Evolutionary conservation across 129 eudicot species (phyloP).

Genomic region (Pseudognaphalium luteoalbum): DNA sequence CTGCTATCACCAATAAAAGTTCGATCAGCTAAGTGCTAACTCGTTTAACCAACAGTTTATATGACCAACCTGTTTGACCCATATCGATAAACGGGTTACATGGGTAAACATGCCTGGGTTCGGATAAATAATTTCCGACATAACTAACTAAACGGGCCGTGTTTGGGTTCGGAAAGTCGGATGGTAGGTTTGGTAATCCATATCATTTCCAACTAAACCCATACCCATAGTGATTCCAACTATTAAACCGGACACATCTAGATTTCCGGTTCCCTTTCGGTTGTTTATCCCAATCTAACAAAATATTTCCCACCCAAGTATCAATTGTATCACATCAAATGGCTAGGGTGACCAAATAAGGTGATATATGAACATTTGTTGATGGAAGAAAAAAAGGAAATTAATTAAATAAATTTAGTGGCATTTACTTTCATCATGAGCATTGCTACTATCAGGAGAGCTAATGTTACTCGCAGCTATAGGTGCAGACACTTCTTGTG

Average conservation of each 20-base stretch:
- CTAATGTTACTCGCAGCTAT: conserved; percentile 29
- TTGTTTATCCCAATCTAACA: not conserved
- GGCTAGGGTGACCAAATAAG: conserved; percentile 7
- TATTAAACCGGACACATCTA: too few species aligned
- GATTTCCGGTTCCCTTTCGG: not conserved
- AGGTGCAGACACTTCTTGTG: conserved; percentile 42
- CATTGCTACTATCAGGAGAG: conserved; percentile 45
- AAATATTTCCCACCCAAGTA: not conserved
- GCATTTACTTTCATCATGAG: conserved; percentile 55
- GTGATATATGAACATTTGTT: not conserved
- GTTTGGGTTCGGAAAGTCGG: not conserved
- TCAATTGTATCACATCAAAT: not conserved
- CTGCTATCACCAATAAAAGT: not conserved
- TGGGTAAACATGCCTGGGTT: not conserved
- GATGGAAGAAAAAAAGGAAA: not conserved
- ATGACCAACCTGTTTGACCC: not conserved
- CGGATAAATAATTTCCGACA: not conserved
- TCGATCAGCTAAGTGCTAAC: not conserved
- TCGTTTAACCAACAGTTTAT: not conserved
- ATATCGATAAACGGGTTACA: not conserved
- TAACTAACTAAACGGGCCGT: not conserved
- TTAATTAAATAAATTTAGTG: not conserved
- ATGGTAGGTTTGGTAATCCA: not conserved
- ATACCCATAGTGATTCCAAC: not conserved
- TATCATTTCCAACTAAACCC: not conserved